phyloP scores from a whole-genome alignment of 1,139 yeast species.

The Protomyces macrosporus region DNA sequence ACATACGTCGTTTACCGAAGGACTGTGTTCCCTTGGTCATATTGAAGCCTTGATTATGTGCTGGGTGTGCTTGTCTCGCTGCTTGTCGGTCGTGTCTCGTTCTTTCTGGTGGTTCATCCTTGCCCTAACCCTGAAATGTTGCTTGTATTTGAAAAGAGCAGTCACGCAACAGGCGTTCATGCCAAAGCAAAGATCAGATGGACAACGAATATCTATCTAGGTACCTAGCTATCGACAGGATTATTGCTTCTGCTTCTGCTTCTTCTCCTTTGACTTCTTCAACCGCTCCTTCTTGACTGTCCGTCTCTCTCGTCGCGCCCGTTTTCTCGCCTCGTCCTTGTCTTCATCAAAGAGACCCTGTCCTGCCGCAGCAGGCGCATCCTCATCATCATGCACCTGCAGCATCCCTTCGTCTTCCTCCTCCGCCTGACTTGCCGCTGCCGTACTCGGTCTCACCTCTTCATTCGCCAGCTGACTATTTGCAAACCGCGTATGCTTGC shows the following conservation, averaged over 20 bases:
- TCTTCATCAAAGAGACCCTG: constrained; percentile 7
- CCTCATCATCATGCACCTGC: neutral
- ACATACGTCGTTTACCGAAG: constrained; percentile 1
- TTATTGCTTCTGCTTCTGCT: neutral
- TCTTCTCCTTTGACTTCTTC: constrained; percentile 8
- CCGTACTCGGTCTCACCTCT: neutral
- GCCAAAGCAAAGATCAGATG: neutral
- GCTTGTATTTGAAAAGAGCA: neutral
- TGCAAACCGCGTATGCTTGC: constrained; percentile 18
- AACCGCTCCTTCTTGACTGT: constrained; percentile 14
- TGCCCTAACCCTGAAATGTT: neutral
- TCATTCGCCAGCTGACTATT: constrained; percentile 1
- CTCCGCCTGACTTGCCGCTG: neutral
- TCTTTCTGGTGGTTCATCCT: neutral
- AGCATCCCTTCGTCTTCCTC: neutral
- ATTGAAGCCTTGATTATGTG: neutral
- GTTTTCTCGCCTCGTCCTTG: constrained; percentile 2
- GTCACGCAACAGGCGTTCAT: neutral
- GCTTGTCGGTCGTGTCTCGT: neutral
- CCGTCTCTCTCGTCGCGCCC: constrained; percentile 12
- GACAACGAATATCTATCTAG: neutral
- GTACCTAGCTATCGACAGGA: neutral
- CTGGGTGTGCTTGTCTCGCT: neutral
- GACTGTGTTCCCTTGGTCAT: neutral
- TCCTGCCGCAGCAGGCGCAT: neutral